Percentiles rank a stretch among this genome's conserved stretches.
Evolutionary conservation across 768 basidiomycete genomes (phyloP).

Genomic region (Boletus edulis): DNA sequence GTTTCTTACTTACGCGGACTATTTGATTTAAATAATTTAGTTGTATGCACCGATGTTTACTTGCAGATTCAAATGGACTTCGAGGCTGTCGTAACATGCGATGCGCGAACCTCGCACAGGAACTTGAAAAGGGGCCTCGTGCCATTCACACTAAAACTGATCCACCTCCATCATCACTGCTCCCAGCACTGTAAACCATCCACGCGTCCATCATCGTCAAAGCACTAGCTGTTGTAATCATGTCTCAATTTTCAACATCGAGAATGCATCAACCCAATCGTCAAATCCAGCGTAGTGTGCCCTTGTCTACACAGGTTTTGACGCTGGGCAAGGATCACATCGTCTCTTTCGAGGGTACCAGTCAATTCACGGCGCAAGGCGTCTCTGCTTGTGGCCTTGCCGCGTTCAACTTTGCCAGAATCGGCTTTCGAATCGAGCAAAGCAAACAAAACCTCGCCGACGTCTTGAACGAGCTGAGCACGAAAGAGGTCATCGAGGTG

Average conservation of each 20-base stretch:
- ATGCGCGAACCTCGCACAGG: not conserved
- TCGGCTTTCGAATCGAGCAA: conserved; percentile 38
- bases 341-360: conserved; percentile 48
- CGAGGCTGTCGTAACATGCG: no score
- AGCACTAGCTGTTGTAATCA: not conserved
- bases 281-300: not conserved
- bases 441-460: conserved; percentile 4
- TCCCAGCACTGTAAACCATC: no score
- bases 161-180: no score
- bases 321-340: conserved; percentile 34
- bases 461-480: conserved; percentile 21
- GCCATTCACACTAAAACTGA: no score
- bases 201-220: no score
- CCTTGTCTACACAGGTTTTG: conserved; percentile 16
- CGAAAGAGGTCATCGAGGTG: conserved; percentile 26
- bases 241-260: not conserved
- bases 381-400: conserved; percentile 65
- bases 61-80: no score
- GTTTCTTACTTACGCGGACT: not conserved
- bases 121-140: not conserved
- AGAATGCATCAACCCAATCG: not conserved
- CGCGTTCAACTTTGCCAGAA: conserved; percentile 59
- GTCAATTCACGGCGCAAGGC: conserved; percentile 51
- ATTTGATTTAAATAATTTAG: no score
- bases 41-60: no score